These are phyloP conservation scores for Thozetella sp. DNA, from an alignment of 495 filamentous ascomycete genomes.

Conservation along the genomic window DNA sequence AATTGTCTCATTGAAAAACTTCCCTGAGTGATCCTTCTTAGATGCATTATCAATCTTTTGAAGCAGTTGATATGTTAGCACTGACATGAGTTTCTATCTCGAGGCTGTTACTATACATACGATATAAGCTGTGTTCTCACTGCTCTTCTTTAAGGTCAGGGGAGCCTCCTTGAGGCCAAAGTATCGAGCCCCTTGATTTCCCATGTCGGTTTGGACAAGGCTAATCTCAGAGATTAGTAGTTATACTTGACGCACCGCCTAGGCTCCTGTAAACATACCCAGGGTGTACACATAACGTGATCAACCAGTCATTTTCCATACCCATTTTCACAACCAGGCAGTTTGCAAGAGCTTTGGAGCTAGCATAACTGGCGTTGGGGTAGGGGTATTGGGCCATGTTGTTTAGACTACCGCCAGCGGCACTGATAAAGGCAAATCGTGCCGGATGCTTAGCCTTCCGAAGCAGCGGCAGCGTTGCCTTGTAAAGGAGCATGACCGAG, in stretches of 20 bases:
- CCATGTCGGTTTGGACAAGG: constrained; percentile 35
- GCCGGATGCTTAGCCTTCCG: not conserved
- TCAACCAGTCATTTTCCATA: not conserved
- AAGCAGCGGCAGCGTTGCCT: not conserved
- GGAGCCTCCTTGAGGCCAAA: constrained; percentile 27
- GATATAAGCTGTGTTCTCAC: not conserved
- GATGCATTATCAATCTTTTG: not conserved
- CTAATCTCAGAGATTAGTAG: constrained; percentile 9
- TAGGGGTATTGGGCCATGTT: not conserved
- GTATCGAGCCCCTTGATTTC: constrained; percentile 26
- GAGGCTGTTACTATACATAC: not conserved
- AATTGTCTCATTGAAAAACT: not conserved
- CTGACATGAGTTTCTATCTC: not conserved
- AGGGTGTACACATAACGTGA: not conserved
- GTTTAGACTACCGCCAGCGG: not conserved
- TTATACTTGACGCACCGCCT: not conserved
- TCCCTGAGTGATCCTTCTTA: not conserved
- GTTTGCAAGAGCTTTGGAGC: not conserved
- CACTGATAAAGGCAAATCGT: not conserved
- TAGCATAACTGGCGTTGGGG: not conserved
- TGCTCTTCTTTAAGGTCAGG: constrained; percentile 23
- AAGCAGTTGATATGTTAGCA: not conserved
- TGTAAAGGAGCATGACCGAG: not conserved
- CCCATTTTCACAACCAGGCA: not conserved
- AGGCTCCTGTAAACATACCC: not conserved